phyloP scores from a whole-genome alignment of 441 rosid genomes.

The Jatropha podagrica region DNA sequence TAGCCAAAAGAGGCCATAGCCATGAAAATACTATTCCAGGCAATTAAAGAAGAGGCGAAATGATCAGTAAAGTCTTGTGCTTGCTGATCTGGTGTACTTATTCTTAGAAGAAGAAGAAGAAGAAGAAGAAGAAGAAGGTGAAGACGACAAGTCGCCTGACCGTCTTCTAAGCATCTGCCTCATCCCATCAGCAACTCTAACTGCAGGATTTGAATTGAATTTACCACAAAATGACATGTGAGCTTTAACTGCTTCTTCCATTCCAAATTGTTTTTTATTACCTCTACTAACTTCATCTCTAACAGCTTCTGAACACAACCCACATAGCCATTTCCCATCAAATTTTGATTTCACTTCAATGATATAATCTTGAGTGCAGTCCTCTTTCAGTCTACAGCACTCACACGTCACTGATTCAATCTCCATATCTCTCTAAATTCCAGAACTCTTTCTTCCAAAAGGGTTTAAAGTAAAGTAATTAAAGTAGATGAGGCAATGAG shows the following conservation, averaged over 20 bases:
- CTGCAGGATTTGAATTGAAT: slow-evolving; percentile 82
- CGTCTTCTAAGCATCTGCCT: slow-evolving; percentile 93
- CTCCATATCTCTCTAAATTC: slow-evolving; percentile 47
- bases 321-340: slow-evolving; percentile 95
- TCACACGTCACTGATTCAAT: slow-evolving; percentile 81
- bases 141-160: slow-evolving; percentile 58
- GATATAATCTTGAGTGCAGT: slow-evolving; percentile 85
- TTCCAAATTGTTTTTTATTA: slow-evolving; percentile 30
- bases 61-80: slow-evolving; percentile 44
- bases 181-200: slow-evolving; percentile 91
- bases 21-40: slow-evolving; percentile 24
- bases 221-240: slow-evolving; percentile 94
- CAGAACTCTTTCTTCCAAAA: background rate
- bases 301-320: slow-evolving; percentile 93
- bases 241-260: slow-evolving; percentile 88
- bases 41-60: background rate
- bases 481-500: too few species aligned
- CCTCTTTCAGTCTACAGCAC: slow-evolving; percentile 90
- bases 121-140: slow-evolving; percentile 46
- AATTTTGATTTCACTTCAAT: slow-evolving; percentile 68
- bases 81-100: slow-evolving; percentile 59
- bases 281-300: slow-evolving; percentile 63
- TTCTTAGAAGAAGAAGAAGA: slow-evolving; percentile 57
- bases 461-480: too few species aligned
- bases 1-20: slow-evolving; percentile 26